These are phyloP conservation scores for Skeletonema menzelii DNA, from an alignment of 108 stramenopile species.

Conservation along the genomic window DNA sequence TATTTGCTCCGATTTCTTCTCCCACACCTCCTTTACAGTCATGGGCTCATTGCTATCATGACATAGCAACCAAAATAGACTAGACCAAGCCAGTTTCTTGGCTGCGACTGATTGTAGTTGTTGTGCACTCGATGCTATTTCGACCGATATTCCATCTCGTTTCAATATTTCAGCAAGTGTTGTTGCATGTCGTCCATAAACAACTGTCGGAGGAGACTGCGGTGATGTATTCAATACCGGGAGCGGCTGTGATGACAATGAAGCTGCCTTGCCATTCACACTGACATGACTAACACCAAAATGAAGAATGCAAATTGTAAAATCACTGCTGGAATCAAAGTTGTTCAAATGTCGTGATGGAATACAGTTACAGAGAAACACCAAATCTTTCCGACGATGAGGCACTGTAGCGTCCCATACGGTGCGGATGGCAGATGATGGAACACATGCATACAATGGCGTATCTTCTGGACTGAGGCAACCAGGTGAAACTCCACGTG, in stretches of 20 bases:
- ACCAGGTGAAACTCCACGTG: constrained; percentile 67
- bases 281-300: constrained; percentile 28
- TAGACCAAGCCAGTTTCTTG: constrained; percentile 64
- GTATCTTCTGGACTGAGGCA: constrained; percentile 30
- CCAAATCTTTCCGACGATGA: constrained; percentile 57
- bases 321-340: background rate
- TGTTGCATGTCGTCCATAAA: constrained; percentile 63
- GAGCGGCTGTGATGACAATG: constrained; percentile 2
- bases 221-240: constrained; percentile 52
- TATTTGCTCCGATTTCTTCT: constrained; percentile 25
- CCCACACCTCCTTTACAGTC: constrained; percentile 57
- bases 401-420: constrained; percentile 52
- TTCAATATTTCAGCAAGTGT: constrained; percentile 33
- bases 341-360: constrained; percentile 33
- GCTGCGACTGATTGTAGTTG: constrained; percentile 37
- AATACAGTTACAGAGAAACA: constrained; percentile 64
- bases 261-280: background rate
- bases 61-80: constrained; percentile 67
- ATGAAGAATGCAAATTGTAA: constrained; percentile 30
- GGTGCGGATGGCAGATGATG: constrained; percentile 40
- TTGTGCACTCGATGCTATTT: constrained; percentile 21
- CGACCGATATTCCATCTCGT: constrained; percentile 41
- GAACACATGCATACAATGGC: constrained; percentile 63
- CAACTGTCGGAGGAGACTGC: constrained; percentile 54
- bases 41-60: constrained; percentile 32